A percentile compares a stretch with the other conserved stretches of the same genome.
Evolutionary conservation across 2,329 filamentous ascomycete species (phyloP).

Genomic region (Fusarium poae): DNA sequence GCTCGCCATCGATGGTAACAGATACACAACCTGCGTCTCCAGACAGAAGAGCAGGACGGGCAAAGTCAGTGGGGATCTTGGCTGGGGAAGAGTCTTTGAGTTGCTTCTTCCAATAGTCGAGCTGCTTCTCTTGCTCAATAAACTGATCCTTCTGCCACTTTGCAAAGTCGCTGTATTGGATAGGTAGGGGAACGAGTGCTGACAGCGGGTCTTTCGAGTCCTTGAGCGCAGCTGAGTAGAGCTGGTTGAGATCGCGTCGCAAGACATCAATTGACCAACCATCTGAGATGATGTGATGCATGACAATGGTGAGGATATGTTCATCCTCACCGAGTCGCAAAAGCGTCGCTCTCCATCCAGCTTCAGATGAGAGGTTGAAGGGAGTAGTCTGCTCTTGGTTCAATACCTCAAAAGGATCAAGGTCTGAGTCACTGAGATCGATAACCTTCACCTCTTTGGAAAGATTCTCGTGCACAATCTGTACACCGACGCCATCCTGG

Average conservation of each 20-base stretch:
- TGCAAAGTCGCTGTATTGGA: conserved; percentile 48
- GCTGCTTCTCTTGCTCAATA: conserved; percentile 36
- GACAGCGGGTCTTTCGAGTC: background rate
- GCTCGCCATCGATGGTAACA: conserved; percentile 11
- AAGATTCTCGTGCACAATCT: background rate
- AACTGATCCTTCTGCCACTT: conserved; percentile 43
- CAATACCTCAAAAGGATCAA: background rate
- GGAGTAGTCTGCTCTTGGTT: conserved; percentile 2
- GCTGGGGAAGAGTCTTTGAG: conserved; percentile 34
- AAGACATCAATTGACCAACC: conserved; percentile 50
- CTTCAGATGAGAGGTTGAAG: conserved; percentile 42
- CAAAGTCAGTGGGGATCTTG: conserved; percentile 32
- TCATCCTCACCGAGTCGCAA: conserved; percentile 27
- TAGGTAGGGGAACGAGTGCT: conserved; percentile 27
- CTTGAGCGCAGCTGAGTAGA: conserved; percentile 33
- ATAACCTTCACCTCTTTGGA: background rate
- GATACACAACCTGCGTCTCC: conserved; percentile 21
- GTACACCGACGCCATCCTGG: conserved; percentile 4
- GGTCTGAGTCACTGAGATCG: background rate
- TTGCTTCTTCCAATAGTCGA: conserved; percentile 44
- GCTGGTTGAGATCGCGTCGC: conserved; percentile 32
- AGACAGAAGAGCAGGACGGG: conserved; percentile 29
- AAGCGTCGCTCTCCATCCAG: conserved; percentile 42
- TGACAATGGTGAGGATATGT: conserved; percentile 45
- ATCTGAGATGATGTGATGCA: conserved; percentile 51